phyloP scores from a whole-genome alignment of 192 early-diverging fungal species.

The Rhizophagus clarus region DNA sequence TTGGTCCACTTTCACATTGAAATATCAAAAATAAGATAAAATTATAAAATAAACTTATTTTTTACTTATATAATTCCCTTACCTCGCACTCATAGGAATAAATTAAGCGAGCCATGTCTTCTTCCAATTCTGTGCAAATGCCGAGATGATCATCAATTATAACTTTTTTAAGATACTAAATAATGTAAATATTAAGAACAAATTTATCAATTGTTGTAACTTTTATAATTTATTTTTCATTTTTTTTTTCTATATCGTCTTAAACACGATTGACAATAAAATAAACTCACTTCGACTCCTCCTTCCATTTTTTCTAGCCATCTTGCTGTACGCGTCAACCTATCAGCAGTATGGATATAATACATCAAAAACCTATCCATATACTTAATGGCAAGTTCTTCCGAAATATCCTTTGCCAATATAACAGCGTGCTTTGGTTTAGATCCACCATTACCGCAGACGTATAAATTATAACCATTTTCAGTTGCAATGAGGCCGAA shows the following conservation, averaged over 20 bases:
- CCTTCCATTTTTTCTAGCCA: conserved; percentile 72
- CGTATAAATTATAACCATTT: conserved; percentile 71
- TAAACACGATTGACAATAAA: too few species aligned
- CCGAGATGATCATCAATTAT: conserved; percentile 66
- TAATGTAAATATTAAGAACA: too few species aligned
- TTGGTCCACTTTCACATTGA: conserved; percentile 46
- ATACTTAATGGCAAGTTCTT: conserved; percentile 56
- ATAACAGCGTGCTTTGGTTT: conserved; percentile 69
- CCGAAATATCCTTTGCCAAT: conserved; percentile 54
- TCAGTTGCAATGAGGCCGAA: conserved; percentile 67
- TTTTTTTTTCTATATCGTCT: too few species aligned
- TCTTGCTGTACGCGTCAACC: conserved; percentile 61
- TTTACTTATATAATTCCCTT: not conserved
- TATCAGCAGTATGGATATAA: conserved; percentile 69
- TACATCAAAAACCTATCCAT: conserved; percentile 72
- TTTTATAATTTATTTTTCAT: too few species aligned
- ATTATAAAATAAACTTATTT: not conserved
- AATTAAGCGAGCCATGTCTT: conserved; percentile 65
- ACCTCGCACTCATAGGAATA: conserved; percentile 59
- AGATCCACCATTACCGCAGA: conserved; percentile 69
- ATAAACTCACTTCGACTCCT: conserved; percentile 53
- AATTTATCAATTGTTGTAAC: too few species aligned
- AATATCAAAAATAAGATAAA: not conserved
- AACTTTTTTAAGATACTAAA: conserved; percentile 54
- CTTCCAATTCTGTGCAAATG: conserved; percentile 63